Evolutionary conservation across 169 alveolate species (phyloP), one percentile per base, ranked within the genome.

Genomic region (Cardiosporidium cionae): DNA sequence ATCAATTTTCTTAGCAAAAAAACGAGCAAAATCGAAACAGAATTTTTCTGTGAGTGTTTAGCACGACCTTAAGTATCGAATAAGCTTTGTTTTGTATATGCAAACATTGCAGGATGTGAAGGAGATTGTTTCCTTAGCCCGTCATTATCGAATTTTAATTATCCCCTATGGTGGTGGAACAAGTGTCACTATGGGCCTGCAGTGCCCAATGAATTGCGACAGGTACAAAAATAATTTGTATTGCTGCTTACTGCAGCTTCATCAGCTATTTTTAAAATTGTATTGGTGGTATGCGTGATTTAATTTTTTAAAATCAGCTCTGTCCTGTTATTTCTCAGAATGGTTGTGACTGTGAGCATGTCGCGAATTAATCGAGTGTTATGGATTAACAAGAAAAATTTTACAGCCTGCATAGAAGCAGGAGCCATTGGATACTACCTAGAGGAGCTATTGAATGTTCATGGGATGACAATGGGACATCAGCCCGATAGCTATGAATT

Each of bases 101-200:
- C 76, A 37, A n/a, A 34, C 68, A 3, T 80, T 81, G 16, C 79
- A 82, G 66, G 80, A 90, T 72, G 92, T 86, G 27, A 88, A 86
- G 77, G 72, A 63, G 29, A 32, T 80, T 7, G 90, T 90, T 0
- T 32, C 77, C 64, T 68, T 80, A 32, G 95, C 95, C 5, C 54
- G 35, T 29, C 78, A 78, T 65, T 84, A 80, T 66, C 74, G 84
- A 52, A 92, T 86, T 0, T 82, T 75, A n/a, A 65, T 90, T 22
- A 74, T 86, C 5, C 92, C 92, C 3, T 90, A 78, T 70, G 95
- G 95, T 52, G 95, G 95, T 27, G 95, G 95, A 27, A 90, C 93
- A 31, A 86, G 87, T 70, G 95, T 90, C 32, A 87, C 93, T 25
- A 81, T 83, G 35, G 88, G 91, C 23, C 66, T 90, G 32, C 52